A percentile compares a stretch with the other conserved stretches of the same genome.
Evolutionary conservation across 805 yeast species (phyloP).

Genomic region (Candida montana): DNA sequence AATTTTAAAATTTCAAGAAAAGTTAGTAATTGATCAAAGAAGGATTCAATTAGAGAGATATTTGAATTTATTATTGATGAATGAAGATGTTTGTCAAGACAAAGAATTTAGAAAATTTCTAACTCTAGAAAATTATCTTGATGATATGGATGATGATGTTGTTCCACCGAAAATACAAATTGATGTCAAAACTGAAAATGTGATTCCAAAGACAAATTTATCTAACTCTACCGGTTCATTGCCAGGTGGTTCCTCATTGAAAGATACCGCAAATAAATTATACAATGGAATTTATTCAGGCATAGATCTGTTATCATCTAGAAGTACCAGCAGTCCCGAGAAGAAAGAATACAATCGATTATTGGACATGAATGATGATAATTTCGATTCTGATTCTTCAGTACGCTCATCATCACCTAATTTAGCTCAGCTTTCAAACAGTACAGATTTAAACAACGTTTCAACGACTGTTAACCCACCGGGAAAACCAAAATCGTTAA

Average conservation of each 20-base stretch:
- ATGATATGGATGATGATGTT: too few relatives aligned
- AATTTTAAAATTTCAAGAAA: conserved; percentile 67
- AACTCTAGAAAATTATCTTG: conserved; percentile 35
- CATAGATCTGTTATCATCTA: conserved; percentile 10
- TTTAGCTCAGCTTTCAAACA: too few relatives aligned
- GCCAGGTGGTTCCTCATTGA: conserved; percentile 7
- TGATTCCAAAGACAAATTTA: neutral
- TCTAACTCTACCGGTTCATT: conserved; percentile 1
- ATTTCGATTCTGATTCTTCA: neutral
- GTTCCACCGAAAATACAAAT: too few relatives aligned
- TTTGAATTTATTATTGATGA: conserved; percentile 47
- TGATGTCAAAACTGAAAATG: too few relatives aligned
- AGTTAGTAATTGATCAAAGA: conserved; percentile 58
- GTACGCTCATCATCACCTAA: neutral
- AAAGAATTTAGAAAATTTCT: conserved; percentile 69
- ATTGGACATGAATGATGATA: neutral
- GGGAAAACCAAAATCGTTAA: conserved; percentile 43
- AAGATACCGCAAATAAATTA: conserved; percentile 18
- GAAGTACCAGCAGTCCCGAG: conserved; percentile 13
- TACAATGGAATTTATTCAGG: conserved; percentile 19
- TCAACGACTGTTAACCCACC: neutral
- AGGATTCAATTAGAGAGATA: conserved; percentile 57
- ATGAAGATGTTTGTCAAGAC: conserved; percentile 70
- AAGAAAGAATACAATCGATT: conserved; percentile 1
- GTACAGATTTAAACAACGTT: too few relatives aligned